Evolutionary conservation across 148 eudicot species (phyloP).

Genomic region (Amaranthus hypochondriacus): DNA sequence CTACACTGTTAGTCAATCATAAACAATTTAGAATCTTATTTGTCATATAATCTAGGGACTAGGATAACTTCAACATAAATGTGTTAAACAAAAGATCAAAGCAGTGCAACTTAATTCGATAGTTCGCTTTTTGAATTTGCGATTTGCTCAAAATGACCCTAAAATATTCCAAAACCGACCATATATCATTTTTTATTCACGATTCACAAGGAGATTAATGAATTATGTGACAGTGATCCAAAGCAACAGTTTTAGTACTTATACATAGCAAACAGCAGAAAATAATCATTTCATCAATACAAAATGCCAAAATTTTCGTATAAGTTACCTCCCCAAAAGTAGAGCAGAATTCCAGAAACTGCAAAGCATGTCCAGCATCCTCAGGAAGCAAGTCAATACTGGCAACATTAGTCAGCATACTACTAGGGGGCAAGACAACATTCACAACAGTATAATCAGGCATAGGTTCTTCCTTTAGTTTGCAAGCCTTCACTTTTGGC

Average conservation of each 20-base stretch:
- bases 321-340: slow-evolving; percentile 67
- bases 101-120: no score
- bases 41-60: no score
- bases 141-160: no score
- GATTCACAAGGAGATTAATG: no score
- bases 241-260: not conserved
- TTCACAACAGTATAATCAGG: slow-evolving; percentile 19
- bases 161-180: no score
- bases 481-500: slow-evolving; percentile 14
- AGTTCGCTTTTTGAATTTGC: no score
- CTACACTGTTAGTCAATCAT: not conserved
- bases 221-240: no score
- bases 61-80: no score
- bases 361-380: slow-evolving; percentile 71
- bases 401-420: slow-evolving; percentile 44
- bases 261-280: not conserved
- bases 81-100: not conserved
- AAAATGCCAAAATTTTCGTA: not conserved
- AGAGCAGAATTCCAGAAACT: slow-evolving; percentile 72
- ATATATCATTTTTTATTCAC: no score
- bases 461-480: slow-evolving; percentile 10
- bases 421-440: slow-evolving; percentile 53
- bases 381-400: slow-evolving; percentile 51
- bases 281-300: not conserved
- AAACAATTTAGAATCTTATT: no score